Conservation (phyloP, 441 rosid species). For the Adansonia gregorii region DNA sequence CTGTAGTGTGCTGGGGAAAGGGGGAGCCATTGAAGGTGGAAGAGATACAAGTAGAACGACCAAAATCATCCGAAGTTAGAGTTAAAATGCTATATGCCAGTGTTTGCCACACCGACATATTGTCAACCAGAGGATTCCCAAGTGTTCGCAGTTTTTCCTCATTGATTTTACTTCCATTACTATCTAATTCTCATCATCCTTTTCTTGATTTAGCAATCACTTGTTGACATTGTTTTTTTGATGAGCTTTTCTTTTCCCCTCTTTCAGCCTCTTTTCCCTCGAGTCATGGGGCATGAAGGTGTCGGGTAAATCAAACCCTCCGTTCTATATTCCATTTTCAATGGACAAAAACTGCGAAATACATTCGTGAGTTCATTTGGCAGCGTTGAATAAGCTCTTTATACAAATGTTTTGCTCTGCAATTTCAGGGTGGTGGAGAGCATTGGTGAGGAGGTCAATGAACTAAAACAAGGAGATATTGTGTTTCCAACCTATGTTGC, state of each 20-base stretch:
- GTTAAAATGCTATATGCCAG: constrained; percentile 53
- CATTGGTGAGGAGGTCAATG: constrained; percentile 18
- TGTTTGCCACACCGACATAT: constrained; percentile 50
- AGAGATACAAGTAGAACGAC: constrained; percentile 55
- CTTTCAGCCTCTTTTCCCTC: constrained; percentile 15
- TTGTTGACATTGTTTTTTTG: background rate
- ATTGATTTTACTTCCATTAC: background rate
- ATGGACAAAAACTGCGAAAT: background rate
- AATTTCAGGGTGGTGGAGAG: constrained; percentile 25
- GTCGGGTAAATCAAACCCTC: constrained; percentile 18
- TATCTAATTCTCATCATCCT: background rate
- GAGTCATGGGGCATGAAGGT: constrained; percentile 23
- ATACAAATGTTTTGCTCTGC: background rate
- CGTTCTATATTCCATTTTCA: background rate
- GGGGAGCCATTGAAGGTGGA: constrained; percentile 46
- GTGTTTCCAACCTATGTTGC: constrained; percentile 45
- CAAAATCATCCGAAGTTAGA: constrained; percentile 48
- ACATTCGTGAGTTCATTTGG: background rate
- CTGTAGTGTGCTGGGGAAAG: constrained; percentile 44
- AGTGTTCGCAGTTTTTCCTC: background rate
- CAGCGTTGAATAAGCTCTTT: background rate
- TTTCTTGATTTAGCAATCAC: background rate
- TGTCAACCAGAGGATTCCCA: constrained; percentile 35
- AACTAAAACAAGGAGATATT: constrained; percentile 42
- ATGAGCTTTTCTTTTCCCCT: background rate